phyloP scores from a whole-genome alignment of 2,329 filamentous ascomycete genomes.

The Neoscytalidium dimidiatum region DNA sequence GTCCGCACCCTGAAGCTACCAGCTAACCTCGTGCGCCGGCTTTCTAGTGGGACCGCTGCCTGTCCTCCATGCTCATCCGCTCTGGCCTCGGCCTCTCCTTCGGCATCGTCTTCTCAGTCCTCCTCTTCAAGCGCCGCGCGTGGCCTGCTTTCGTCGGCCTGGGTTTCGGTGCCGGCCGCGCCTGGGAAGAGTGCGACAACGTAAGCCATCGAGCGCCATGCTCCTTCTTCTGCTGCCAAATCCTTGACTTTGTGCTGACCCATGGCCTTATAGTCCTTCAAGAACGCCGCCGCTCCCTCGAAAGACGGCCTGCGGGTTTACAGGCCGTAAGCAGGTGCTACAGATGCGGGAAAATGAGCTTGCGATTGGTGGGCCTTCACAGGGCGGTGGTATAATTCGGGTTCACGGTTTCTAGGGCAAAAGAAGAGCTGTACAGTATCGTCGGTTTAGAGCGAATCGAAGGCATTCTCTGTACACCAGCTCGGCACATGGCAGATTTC shows the following conservation, averaged over 20 bases:
- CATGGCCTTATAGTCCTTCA: constrained; percentile 48
- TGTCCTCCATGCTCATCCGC: constrained; percentile 96
- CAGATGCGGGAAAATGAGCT: neutral
- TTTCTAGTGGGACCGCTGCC: constrained; percentile 93
- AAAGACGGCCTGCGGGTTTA: constrained; percentile 52
- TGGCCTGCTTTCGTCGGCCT: constrained; percentile 96
- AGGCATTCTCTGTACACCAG: constrained; percentile 17
- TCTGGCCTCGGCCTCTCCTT: constrained; percentile 95
- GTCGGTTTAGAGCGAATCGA: constrained; percentile 16
- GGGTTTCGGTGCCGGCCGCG: constrained; percentile 92
- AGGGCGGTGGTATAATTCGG: neutral
- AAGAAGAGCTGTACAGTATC: constrained; percentile 16
- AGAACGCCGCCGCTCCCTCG: constrained; percentile 50
- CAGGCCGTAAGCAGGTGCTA: constrained; percentile 39
- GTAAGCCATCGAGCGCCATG: constrained; percentile 32
- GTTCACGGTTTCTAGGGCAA: neutral
- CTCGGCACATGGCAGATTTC: constrained; percentile 1
- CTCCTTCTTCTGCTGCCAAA: neutral
- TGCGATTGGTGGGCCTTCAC: neutral
- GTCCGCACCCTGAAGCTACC: neutral
- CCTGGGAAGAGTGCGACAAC: constrained; percentile 97
- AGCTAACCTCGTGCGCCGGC: constrained; percentile 9
- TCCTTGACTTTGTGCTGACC: constrained; percentile 1
- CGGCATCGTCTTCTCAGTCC: constrained; percentile 96
- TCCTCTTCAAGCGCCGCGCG: constrained; percentile 95